Evolutionary conservation across 179 eudicot genomes (phyloP).

Genomic region (Kewa caespitosa): DNA sequence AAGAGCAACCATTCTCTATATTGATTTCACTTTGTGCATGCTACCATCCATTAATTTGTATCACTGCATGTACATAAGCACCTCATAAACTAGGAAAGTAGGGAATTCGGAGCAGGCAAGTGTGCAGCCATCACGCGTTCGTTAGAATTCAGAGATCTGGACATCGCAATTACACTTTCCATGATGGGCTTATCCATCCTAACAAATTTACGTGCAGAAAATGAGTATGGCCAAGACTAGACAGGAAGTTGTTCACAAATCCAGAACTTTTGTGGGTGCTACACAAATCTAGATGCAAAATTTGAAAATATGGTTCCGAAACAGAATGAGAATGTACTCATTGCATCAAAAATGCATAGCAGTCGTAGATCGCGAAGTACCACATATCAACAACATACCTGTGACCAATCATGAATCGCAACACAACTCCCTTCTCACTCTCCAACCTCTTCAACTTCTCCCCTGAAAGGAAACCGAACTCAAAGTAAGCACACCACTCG

Average conservation of each 20-base stretch:
- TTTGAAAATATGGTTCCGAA: background rate
- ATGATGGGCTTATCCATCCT: too few species aligned
- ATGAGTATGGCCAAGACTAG: too few species aligned
- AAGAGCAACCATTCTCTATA: background rate
- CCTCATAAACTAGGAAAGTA: background rate
- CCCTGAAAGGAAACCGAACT: constrained; percentile 35
- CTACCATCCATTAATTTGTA: background rate
- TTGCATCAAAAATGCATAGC: background rate
- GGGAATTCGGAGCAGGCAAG: background rate
- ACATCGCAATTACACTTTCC: background rate
- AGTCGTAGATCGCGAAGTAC: background rate
- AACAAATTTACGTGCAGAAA: too few species aligned
- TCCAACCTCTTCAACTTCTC: constrained; percentile 58
- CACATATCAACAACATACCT: constrained; percentile 40
- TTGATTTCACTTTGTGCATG: background rate
- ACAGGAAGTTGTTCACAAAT: too few species aligned
- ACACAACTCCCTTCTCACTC: constrained; percentile 76
- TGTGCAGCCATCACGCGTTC: background rate
- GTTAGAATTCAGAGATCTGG: background rate
- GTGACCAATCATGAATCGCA: constrained; percentile 88
- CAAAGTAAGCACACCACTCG: background rate
- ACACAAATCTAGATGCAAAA: background rate
- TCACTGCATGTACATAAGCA: background rate
- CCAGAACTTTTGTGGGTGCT: too few species aligned
- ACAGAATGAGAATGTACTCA: background rate